Evolutionary conservation across 805 yeast species (phyloP), one percentile per base, ranked within the genome.

Genomic region (Metschnikowia colocasiae): DNA sequence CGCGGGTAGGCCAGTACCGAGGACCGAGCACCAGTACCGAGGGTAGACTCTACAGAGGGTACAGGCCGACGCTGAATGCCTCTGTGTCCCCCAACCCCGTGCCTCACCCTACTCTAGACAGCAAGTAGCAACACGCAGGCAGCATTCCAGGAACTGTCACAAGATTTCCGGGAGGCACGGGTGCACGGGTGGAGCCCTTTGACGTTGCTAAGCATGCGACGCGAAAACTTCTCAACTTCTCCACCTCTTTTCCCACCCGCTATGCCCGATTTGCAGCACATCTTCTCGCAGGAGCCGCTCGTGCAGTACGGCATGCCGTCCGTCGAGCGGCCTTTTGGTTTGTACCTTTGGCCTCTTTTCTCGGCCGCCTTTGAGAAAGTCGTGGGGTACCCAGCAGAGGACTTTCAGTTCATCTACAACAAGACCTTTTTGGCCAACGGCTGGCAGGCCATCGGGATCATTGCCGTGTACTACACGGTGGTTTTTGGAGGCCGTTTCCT

Each of bases 401-500:
- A 82, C 43, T 91, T 91, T 64, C 69, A 75, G 59, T 91, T 87
- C 62, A 68, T 79, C 41, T 78, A 81, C 58, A 81, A 82, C 59
- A 62, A 79, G 53, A 80, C 91, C 1, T 85, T 87, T 47, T 64
- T 89, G 59, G 86, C 86, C 46, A 81, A 81, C 55, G 78, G 82
- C 41, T 71, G 69, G 48, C 82, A 79, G 49, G 82, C 81, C 23
- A 61, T 76, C 33, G 63, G 70, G 19, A 65, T 71, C 39, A 71
- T 78, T 49, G 55, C 50, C 20, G 71, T 58, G 15, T 73, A 73
- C 59, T 73, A 73, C 55, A 58, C 65, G 23, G 61, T 68, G 40
- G 68, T 73, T 40, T 73, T 73, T 52, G 95, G 97, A 52, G 97
- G 97, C 47, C 83, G 90, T 60, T 73, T 68, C 45, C 57, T 87